Conservation (phyloP, 345 rosid genomes). For the Barbarea vulgaris region DNA sequence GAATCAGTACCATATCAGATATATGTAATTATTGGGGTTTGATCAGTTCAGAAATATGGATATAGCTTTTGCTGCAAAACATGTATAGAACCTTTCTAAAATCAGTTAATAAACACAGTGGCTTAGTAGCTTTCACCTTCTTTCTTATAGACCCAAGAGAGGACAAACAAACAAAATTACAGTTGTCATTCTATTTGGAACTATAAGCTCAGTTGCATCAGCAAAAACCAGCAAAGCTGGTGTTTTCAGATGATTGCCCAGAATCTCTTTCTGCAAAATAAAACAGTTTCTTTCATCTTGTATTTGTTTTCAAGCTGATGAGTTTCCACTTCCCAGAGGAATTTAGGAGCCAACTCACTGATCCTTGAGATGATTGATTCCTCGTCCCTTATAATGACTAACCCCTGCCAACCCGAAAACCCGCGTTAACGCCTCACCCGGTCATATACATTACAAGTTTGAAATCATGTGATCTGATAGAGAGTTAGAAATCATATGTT, state of each 20-base stretch:
- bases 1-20: neutral
- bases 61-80: conserved; percentile 8
- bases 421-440: neutral
- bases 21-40: conserved; percentile 4
- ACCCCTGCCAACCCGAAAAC: conserved; percentile 59
- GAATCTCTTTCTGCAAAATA: conserved; percentile 81
- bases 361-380: conserved; percentile 57
- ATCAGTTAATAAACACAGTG: neutral
- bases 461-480: no score
- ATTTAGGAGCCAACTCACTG: conserved; percentile 66
- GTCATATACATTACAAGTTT: no score
- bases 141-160: neutral
- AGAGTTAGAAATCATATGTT: no score
- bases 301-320: conserved; percentile 59
- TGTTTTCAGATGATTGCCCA: conserved; percentile 61
- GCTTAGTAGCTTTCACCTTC: neutral
- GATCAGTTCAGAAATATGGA: neutral
- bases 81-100: conserved; percentile 2
- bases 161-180: neutral
- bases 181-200: no score
- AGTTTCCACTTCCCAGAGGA: conserved; percentile 77
- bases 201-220: neutral
- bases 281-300: conserved; percentile 62
- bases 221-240: no score
- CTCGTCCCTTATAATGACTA: conserved; percentile 75